A percentile compares a stretch with the other conserved stretches of the same genome.
Conservation (phyloP, 805 yeast species). For the Starmerella gropengiesseri region DNA sequence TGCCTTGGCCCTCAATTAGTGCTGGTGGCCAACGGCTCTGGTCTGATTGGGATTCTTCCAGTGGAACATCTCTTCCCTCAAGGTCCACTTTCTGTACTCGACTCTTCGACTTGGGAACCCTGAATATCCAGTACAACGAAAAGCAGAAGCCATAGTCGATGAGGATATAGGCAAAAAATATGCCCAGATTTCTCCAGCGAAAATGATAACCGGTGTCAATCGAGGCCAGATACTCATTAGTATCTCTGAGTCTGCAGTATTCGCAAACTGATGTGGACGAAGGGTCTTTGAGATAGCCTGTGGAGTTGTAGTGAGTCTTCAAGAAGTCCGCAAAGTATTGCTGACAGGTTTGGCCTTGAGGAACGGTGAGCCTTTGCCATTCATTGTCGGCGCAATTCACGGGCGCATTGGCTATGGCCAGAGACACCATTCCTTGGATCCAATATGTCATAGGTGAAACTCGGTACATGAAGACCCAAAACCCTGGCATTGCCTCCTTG, state of each 20-base stretch:
- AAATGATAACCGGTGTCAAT: constrained; percentile 37
- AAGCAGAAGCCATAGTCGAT: constrained; percentile 39
- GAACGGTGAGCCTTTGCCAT: constrained; percentile 41
- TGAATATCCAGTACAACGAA: constrained; percentile 28
- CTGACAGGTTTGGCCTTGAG: constrained; percentile 54
- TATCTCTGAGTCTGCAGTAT: constrained; percentile 34
- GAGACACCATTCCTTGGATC: constrained; percentile 44
- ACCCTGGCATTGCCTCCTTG: constrained; percentile 51
- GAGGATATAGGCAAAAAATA: constrained; percentile 44
- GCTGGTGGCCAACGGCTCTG: constrained; percentile 13
- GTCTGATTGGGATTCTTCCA: constrained; percentile 18
- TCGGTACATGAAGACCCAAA: constrained; percentile 78
- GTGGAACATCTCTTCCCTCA: constrained; percentile 19
- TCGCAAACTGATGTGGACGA: constrained; percentile 35
- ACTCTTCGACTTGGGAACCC: constrained; percentile 26
- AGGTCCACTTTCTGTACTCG: constrained; percentile 22
- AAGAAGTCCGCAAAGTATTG: constrained; percentile 41
- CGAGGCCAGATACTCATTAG: constrained; percentile 36
- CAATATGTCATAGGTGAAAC: constrained; percentile 61
- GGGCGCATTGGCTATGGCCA: constrained; percentile 39
- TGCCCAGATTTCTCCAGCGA: constrained; percentile 59
- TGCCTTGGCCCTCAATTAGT: constrained; percentile 9
- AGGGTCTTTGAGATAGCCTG: constrained; percentile 55
- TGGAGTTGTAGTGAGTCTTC: constrained; percentile 22
- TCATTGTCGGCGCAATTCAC: constrained; percentile 45